Base-by-base conservation (phyloP, 305 asterid species). In the Ruellia speciosa region DNA sequence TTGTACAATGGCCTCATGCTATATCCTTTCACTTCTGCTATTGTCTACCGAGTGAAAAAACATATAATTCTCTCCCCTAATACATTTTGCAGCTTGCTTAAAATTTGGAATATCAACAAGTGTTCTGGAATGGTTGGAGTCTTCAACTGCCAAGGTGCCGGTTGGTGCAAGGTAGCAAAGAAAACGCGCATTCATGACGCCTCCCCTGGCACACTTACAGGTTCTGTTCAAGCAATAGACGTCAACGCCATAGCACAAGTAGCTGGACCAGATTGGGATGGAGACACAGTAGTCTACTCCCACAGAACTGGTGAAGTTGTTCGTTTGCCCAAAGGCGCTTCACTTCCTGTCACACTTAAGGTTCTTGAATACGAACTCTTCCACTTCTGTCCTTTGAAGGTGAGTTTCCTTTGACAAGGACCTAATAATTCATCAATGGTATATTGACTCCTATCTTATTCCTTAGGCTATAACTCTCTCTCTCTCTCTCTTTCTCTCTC, bases 111-210 rank as follows among this genome's bases (percentile, higher is more conserved):
- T 45, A 57, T 56, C 35, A 92, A 92, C 80, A 88, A 84, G 71
- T 86, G 77, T 60, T 76, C 90, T 0, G 96, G 99, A 18, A 75
- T 92, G 62, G 95, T 92, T 20, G 99, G 99, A 0, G 89, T 83
- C 18, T 92, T 92, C 84, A 92, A 92, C 75, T 92, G 99, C 76
- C 99, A 92, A 69, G 99, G 99, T 61, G 99, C 99, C 0, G 99
- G 96, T 40, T 92, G 99, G 99, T 88, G 99, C 87, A 86, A 73
- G 62, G 77, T 73, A 14, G 71, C 59, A 24, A 92, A 92, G 76
- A 84, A 72, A 75, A 88, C 95, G 2, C 95, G 88, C 33, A 85
- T 92, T 50, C 98, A 92, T 33, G 90, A 92, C 59, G 75, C 81
- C 54, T 85, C 90, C 45, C 98, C 98, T 0, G 88, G 94, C 51